A percentile compares a stretch with the other conserved stretches of the same genome.
Evolutionary conservation across 2,329 filamentous ascomycete species (phyloP).

Genomic region (Drechmeria coniospora): DNA sequence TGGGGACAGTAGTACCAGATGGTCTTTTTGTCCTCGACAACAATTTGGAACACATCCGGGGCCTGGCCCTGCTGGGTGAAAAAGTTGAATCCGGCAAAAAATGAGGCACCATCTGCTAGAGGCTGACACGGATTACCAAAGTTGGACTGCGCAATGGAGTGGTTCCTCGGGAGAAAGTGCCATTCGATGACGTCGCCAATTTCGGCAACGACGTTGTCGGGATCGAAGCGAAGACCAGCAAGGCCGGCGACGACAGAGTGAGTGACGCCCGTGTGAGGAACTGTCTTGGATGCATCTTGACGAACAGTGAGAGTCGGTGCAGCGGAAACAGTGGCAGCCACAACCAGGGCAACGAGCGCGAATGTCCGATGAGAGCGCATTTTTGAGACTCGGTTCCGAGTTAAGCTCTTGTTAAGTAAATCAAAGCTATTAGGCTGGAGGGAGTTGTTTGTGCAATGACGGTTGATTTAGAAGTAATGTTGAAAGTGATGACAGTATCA

Average conservation of each 20-base stretch:
- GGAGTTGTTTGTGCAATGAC: no score
- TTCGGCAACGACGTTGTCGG: constrained; percentile 30
- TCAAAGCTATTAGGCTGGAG: no score
- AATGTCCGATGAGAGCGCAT: no score
- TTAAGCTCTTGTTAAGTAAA: no score
- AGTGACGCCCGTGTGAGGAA: constrained; percentile 22
- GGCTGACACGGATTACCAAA: constrained; percentile 28
- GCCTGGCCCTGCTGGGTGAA: constrained; percentile 19
- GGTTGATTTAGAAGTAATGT: no score
- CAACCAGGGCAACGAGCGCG: not conserved
- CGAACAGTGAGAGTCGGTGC: constrained; percentile 15
- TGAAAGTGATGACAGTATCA: no score
- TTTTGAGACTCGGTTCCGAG: no score
- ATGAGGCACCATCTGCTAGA: constrained; percentile 19
- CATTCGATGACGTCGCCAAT: constrained; percentile 37
- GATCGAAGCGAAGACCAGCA: constrained; percentile 31
- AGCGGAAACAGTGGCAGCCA: constrained; percentile 14
- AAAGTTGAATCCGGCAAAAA: constrained; percentile 31
- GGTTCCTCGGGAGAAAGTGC: constrained; percentile 36
- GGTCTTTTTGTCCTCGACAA: constrained; percentile 23
- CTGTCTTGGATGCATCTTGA: constrained; percentile 16
- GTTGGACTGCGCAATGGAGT: constrained; percentile 29
- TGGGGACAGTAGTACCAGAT: constrained; percentile 31
- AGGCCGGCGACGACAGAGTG: constrained; percentile 30
- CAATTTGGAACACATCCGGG: constrained; percentile 27